phyloP scores from a whole-genome alignment of 805 yeast species.

The Torulaspora gathmanii region DNA sequence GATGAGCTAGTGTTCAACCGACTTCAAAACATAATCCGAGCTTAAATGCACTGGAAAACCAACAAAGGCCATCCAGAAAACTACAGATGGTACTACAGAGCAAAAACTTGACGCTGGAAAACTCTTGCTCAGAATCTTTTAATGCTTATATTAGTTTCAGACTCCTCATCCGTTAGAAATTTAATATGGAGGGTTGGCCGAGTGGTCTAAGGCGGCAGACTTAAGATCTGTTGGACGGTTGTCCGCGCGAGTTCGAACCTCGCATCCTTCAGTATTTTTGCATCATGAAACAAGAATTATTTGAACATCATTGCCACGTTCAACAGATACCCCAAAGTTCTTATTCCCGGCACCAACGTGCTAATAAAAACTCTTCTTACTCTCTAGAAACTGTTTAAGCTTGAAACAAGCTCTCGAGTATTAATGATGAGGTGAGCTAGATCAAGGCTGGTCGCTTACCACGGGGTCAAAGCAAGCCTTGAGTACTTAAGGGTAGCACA shows the following conservation, averaged over 20 bases:
- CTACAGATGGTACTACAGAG: too few species aligned
- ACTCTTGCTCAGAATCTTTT: too few species aligned
- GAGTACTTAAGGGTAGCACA: neutral
- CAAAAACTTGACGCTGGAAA: too few species aligned
- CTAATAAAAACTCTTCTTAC: too few species aligned
- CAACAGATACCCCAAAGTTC: too few species aligned
- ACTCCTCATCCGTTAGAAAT: neutral
- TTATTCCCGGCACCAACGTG: too few species aligned
- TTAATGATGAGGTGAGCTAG: neutral
- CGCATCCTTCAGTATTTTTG: constrained; percentile 37
- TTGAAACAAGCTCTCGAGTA: too few species aligned
- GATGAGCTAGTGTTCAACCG: neutral
- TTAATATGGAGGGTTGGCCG: constrained; percentile 40
- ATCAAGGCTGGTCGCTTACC: neutral
- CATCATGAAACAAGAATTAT: neutral
- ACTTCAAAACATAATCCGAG: too few species aligned
- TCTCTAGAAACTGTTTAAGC: too few species aligned
- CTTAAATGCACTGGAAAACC: too few species aligned
- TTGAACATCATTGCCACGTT: neutral
- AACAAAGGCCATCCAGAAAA: too few species aligned
- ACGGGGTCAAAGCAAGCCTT: neutral
- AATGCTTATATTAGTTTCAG: neutral
- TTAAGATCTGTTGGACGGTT: constrained; percentile 42
- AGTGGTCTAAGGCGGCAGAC: constrained; percentile 44
- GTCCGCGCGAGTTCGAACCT: constrained; percentile 43